Evolutionary conservation across 1,139 yeast species (phyloP).

Genomic region (Kluyveromyces sp.): DNA sequence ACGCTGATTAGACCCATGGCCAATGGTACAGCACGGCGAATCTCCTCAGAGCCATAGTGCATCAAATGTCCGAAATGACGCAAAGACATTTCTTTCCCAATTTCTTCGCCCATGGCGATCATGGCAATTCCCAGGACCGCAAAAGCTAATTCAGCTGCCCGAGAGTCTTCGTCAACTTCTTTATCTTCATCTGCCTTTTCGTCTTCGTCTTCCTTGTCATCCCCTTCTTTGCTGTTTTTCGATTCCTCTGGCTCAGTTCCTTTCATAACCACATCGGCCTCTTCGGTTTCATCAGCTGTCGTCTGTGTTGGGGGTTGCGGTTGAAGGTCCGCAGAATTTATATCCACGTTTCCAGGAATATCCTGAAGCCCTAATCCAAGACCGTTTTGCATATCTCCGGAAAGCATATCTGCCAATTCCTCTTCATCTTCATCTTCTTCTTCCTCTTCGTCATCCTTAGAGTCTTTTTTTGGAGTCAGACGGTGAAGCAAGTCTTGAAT

Average conservation of each 20-base stretch:
- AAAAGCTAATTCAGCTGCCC: slow-evolving; percentile 58
- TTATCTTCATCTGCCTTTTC: slow-evolving; percentile 27
- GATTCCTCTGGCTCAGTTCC: slow-evolving; percentile 12
- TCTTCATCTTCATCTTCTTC: slow-evolving; percentile 43
- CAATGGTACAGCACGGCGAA: slow-evolving; percentile 91
- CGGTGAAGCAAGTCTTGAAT: slow-evolving; percentile 86
- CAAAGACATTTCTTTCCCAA: slow-evolving; percentile 95
- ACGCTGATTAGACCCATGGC: slow-evolving; percentile 95
- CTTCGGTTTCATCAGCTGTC: slow-evolving; percentile 1
- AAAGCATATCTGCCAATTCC: slow-evolving; percentile 22
- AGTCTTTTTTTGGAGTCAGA: slow-evolving; percentile 58
- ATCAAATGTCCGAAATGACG: slow-evolving; percentile 96
- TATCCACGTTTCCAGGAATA: slow-evolving; percentile 17
- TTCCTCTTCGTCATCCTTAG: slow-evolving; percentile 39
- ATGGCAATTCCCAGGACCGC: slow-evolving; percentile 93
- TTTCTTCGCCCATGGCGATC: slow-evolving; percentile 96
- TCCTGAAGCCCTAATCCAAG: slow-evolving; percentile 5
- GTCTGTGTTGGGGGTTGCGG: not conserved
- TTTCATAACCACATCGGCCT: slow-evolving; percentile 14
- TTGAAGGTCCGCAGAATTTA: not conserved
- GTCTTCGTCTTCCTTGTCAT: slow-evolving; percentile 28
- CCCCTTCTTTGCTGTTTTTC: slow-evolving; percentile 18
- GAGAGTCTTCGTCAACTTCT: slow-evolving; percentile 41
- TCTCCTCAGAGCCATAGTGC: slow-evolving; percentile 94
- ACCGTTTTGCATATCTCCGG: slow-evolving; percentile 19